Base-by-base conservation (phyloP, 169 alveolate genomes). In the Cystoisospora suis region DNA sequence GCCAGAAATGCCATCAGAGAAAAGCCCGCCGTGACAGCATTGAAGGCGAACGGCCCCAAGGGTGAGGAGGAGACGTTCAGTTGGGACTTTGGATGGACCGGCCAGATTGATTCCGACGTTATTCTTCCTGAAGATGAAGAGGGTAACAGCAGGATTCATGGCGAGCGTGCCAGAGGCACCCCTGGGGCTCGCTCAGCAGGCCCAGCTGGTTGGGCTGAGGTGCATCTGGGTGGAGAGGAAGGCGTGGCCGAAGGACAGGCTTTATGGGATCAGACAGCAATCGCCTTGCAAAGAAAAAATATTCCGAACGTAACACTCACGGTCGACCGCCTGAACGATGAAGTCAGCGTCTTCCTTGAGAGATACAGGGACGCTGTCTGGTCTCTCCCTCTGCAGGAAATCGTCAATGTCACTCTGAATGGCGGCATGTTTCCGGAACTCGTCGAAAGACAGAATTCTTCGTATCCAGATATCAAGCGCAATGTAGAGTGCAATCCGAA, bases 371-470 rank as follows among this genome's bases (percentile, higher is more conserved):
- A 61, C 27, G 91, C 91, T 38, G 85, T 46, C n/a, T 86, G 91
- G 91, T 86, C 91, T 0, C 85, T 86, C 23, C 91, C 91, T 7
- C 75, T 86, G 17, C 69, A 69, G 75, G 59, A 86, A 32, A 65
- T 86, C 29, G 91, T 86, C 5, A 86, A 86, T 44, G 91, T 87
- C 45, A 86, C 91, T 12, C 59, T 86, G 17, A 70, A 86, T 38
- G 91, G 91, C 27, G 91, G 91, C 38, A 49, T 47, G 27, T 86
- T 86, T 61, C 91, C 91, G 1, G 49, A 0, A 38, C 87, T 86
- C 45, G 91, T 86, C 12, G 65, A 49, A 36, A 36, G 49, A 12
- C 91, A 86, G 27, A 15, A 32, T 49, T 86, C 81, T 32, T 32
- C 91, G 23, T 59, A 36, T 36, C 91, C 91, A 12, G 75, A 86